Evolutionary conservation across 1,284 basidiomycete species (phyloP).

Genomic region (Cryptococcus sp.): DNA sequence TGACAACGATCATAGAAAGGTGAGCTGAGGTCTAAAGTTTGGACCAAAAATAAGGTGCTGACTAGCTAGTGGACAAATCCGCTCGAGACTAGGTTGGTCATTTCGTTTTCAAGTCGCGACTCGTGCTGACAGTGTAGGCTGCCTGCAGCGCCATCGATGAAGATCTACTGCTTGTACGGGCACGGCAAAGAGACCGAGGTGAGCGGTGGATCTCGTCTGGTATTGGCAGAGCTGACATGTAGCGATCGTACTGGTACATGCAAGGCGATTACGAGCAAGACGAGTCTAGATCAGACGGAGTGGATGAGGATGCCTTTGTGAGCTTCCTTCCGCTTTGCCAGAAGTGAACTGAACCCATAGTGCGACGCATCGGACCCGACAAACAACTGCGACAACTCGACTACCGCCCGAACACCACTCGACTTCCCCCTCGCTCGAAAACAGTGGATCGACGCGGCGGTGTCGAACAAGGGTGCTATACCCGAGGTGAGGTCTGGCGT

Average conservation of each 20-base stretch:
- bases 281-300: conserved; percentile 54
- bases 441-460: conserved; percentile 78
- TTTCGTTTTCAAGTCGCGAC: not conserved
- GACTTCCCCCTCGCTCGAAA: conserved; percentile 58
- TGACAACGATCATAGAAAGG: conserved; percentile 56
- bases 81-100: conserved; percentile 65
- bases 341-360: conserved; percentile 12
- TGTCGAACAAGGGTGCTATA: conserved; percentile 58
- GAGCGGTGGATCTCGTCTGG: conserved; percentile 18
- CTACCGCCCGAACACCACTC: conserved; percentile 51
- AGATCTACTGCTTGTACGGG: conserved; percentile 90
- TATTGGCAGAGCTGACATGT: conserved; percentile 10
- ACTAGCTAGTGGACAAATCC: conserved; percentile 99
- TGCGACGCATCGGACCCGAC: conserved; percentile 47
- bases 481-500: conserved; percentile 76
- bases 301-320: conserved; percentile 34
- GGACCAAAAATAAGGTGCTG: too few relatives aligned
- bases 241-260: conserved; percentile 58
- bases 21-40: too few relatives aligned
- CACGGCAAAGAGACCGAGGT: conserved; percentile 96
- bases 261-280: conserved; percentile 65
- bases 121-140: conserved; percentile 58
- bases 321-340: conserved; percentile 7
- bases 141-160: conserved; percentile 89
- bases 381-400: conserved; percentile 46